phyloP scores from a whole-genome alignment of 192 early-diverging fungal genomes.

The Backusella psychrophila region DNA sequence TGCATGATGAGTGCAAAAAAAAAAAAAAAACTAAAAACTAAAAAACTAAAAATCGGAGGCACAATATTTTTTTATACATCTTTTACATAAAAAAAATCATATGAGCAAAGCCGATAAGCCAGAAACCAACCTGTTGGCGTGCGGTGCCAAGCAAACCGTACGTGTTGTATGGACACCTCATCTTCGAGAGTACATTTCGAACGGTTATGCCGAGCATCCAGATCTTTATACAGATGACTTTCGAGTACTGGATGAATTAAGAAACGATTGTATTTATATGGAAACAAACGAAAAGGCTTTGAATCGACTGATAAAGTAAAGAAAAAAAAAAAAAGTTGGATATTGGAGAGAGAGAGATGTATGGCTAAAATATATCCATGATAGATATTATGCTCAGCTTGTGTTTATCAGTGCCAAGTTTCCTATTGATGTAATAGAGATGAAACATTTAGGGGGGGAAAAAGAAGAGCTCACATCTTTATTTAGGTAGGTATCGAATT shows the following conservation, averaged over 20 bases:
- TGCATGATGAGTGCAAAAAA: neutral
- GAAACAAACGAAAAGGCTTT: slow-evolving; percentile 63
- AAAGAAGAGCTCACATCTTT: neutral
- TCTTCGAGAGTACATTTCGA: slow-evolving; percentile 70
- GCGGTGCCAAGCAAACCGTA: slow-evolving; percentile 60
- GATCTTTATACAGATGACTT: slow-evolving; percentile 87
- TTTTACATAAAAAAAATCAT: too few species aligned
- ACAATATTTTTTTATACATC: too few species aligned
- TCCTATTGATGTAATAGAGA: slow-evolving; percentile 69
- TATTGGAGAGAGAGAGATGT: too few species aligned
- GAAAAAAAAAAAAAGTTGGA: neutral
- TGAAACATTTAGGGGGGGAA: too few species aligned
- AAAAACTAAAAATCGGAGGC: too few species aligned
- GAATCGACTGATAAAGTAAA: slow-evolving; percentile 65
- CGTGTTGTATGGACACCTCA: slow-evolving; percentile 54
- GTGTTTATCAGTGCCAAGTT: slow-evolving; percentile 84
- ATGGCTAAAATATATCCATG: neutral
- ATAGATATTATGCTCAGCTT: slow-evolving; percentile 85
- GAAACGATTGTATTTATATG: slow-evolving; percentile 65
- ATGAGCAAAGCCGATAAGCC: neutral
- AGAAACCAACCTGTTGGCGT: slow-evolving; percentile 54
- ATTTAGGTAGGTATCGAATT: slow-evolving; percentile 63
- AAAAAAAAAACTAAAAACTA: too few species aligned
- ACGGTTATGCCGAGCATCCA: slow-evolving; percentile 82
- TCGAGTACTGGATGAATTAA: slow-evolving; percentile 72